These are phyloP conservation scores for Xanthoceras sorbifolium DNA, from an alignment of 345 rosid genomes.

Conservation along the genomic window DNA sequence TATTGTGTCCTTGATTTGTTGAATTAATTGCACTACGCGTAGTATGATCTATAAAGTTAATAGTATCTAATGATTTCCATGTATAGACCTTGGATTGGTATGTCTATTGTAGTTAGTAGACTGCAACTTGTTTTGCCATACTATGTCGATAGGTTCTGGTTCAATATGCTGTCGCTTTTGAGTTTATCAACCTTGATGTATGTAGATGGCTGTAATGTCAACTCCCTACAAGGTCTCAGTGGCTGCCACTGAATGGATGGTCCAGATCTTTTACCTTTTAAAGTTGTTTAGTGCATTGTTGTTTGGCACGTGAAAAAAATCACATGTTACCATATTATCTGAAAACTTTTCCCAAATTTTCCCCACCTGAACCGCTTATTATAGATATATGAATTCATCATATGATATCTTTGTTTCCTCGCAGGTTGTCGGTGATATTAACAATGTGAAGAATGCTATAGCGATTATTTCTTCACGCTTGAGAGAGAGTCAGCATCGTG, in stretches of 20 bases:
- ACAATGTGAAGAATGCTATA: conserved; percentile 80
- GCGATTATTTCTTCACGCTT: conserved; percentile 73
- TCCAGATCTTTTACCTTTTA: neutral
- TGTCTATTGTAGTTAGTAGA: neutral
- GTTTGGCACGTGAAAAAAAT: neutral
- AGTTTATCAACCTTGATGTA: conserved; percentile 2
- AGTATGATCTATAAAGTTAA: neutral
- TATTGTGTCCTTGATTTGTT: conserved; percentile 5
- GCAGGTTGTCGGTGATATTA: conserved; percentile 88
- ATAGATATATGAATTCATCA: neutral
- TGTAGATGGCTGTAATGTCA: neutral
- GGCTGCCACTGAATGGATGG: neutral
- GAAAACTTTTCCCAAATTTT: neutral
- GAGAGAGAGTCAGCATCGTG: conserved; percentile 98
- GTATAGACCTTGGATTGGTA: neutral
- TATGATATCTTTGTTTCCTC: conserved; percentile 17
- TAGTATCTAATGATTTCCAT: neutral
- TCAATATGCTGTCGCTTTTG: neutral
- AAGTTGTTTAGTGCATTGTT: neutral
- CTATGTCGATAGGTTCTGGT: neutral
- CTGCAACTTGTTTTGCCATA: neutral
- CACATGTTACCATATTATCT: neutral
- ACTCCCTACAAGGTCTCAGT: neutral
- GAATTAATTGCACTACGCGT: neutral
- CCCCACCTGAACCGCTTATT: too few species aligned